Percentiles rank a stretch among this genome's conserved stretches.
Conservation (phyloP, 179 eudicot species). For the Patellifolia procumbens region DNA sequence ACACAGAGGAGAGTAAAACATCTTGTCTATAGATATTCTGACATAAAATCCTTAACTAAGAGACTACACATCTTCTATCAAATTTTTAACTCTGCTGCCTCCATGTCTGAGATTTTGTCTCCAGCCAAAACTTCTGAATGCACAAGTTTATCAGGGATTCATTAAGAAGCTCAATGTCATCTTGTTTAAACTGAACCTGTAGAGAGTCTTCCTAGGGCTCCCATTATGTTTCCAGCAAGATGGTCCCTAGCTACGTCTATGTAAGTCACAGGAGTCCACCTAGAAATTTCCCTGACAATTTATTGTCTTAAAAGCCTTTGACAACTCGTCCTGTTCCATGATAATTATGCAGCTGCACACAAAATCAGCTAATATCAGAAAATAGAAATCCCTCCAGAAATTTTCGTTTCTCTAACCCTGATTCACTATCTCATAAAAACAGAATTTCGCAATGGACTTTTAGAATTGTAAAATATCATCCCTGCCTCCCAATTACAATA, state of each 20-base stretch:
- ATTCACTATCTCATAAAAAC: not conserved
- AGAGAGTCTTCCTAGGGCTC: not conserved
- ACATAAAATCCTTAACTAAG: not conserved
- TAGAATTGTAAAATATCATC: not conserved
- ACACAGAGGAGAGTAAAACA: not conserved
- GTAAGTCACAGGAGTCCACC: not conserved
- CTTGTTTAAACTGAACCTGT: not conserved
- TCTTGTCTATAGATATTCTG: not conserved
- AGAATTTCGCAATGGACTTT: not conserved
- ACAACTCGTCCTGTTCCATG: not conserved
- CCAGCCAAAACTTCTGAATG: not conserved
- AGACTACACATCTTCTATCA: not conserved
- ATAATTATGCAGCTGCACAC: not conserved
- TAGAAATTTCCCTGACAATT: not conserved
- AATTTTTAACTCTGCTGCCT: not conserved
- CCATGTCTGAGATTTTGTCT: not conserved
- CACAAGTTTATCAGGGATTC: not conserved
- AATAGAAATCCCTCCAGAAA: not conserved
- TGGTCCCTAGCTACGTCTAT: not conserved
- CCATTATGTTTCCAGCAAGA: not conserved
- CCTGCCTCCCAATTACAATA: not conserved
- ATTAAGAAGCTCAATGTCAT: not conserved
- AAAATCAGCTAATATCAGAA: not conserved
- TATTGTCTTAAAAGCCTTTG: not conserved
- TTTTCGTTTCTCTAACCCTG: not conserved